Evolutionary conservation across 495 filamentous ascomycete genomes (phyloP), one percentile per base, ranked within the genome.

Genomic region (Patellaria atrata): DNA sequence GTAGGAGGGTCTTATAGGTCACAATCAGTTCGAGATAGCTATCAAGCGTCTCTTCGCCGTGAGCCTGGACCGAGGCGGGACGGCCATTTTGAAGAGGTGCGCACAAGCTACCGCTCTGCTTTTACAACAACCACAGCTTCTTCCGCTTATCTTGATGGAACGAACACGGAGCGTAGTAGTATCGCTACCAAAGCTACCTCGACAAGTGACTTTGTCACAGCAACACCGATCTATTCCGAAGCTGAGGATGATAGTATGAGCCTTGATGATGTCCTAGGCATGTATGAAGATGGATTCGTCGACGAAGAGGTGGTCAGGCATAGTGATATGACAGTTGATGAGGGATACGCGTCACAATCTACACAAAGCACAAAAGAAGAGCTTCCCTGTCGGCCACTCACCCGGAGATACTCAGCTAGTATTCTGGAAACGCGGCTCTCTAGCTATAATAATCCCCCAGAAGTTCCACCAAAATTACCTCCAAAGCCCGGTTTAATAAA

Each of bases 211-310:
- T 50, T 60, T 6, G 80, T 70, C n/a, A 64, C 70, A 46, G 33
- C 21, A 65, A 82, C n/a, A 22, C 29, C 14, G 17, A 8, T 33
- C 34, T 68, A 65, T 24, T 61, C 65, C 5, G 68, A 37, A 28
- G 38, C 36, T 1, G 37, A 67, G 24, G 77, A 82, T 37, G 77
- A 72, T 38, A 75, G 71, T 3, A 78, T 85, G 65, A 92, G 77
- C 41, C 70, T 93, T 2, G 86, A 96, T 44, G 86, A 94, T 61
- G 78, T 82, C 5, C 89, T 94, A 57, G 82, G 77, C 11, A 85
- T 94, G 79, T 94, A 94, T 52, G 77, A 80, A 35, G 73, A 77
- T 43, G 83, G 85, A 0, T 87, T 89, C 58, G 64, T 64, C 35
- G 76, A 80, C 44, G 69, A 72, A 36, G 57, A 58, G 15, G 60